Percentiles rank a stretch among this genome's conserved stretches.
Evolutionary conservation across 2,329 filamentous ascomycete genomes (phyloP).

Genomic region (Elsinoe necatrix): DNA sequence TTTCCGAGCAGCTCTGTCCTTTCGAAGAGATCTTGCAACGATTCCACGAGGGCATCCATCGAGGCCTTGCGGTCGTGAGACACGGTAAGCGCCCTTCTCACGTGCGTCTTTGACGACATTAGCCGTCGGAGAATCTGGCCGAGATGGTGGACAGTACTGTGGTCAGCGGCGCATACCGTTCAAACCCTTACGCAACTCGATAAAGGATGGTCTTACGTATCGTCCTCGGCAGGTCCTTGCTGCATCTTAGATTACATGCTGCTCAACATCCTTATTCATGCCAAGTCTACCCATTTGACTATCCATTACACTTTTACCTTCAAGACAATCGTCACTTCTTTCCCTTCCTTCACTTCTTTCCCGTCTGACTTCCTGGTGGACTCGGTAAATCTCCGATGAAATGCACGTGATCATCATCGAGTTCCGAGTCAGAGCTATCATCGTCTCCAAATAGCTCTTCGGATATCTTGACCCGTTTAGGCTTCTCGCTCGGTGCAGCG

Average conservation of each 20-base stretch:
- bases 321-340: neutral
- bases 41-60: conserved; percentile 1
- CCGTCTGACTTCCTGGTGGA: neutral
- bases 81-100: neutral
- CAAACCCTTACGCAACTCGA: neutral
- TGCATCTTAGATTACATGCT: neutral
- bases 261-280: neutral
- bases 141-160: neutral
- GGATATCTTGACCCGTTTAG: neutral
- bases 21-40: neutral
- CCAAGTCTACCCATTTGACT: neutral
- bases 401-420: neutral
- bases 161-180: neutral
- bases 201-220: neutral
- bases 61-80: neutral
- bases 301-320: neutral
- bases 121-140: neutral
- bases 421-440: neutral
- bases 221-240: neutral
- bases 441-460: conserved; percentile 11
- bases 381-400: conserved; percentile 2
- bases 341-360: neutral
- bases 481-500: neutral
- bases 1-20: neutral
- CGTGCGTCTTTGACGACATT: neutral